phyloP scores from a whole-genome alignment of 1,284 basidiomycete genomes.

The Heterobasidion occidentale region DNA sequence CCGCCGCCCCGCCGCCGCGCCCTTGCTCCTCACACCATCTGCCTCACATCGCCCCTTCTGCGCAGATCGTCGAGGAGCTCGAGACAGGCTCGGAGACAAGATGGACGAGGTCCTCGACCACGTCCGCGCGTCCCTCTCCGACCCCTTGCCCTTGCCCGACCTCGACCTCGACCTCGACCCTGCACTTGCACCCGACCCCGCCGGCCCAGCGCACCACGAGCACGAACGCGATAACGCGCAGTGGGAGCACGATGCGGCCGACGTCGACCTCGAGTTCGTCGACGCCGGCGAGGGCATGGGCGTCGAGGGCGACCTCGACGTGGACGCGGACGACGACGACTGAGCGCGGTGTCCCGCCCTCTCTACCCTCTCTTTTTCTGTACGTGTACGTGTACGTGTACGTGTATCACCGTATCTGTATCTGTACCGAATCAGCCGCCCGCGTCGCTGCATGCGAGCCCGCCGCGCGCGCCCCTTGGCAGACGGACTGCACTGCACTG shows the following conservation, averaged over 20 bases:
- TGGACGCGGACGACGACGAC: slow-evolving; percentile 44
- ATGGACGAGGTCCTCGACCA: slow-evolving; percentile 64
- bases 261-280: slow-evolving; percentile 44
- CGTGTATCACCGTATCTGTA: too few species aligned
- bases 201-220: neutral
- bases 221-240: slow-evolving; percentile 12
- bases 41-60: too few species aligned
- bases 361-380: neutral
- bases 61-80: slow-evolving; percentile 83
- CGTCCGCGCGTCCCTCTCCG: slow-evolving; percentile 30
- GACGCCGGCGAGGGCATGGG: slow-evolving; percentile 61
- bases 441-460: too few species aligned
- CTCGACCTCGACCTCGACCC: neutral
- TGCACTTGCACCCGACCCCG: neutral
- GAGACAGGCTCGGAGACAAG: slow-evolving; percentile 71
- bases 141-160: neutral
- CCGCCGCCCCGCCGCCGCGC: neutral
- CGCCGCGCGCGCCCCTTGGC: too few species aligned
- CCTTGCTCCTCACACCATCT: too few species aligned
- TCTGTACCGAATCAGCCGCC: too few species aligned
- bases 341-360: too few species aligned
- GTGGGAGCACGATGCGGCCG: slow-evolving; percentile 30
- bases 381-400: neutral
- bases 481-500: too few species aligned
- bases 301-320: slow-evolving; percentile 65